phyloP scores from a whole-genome alignment of 1,139 yeast species.

The Meyerozyma elateridarum region DNA sequence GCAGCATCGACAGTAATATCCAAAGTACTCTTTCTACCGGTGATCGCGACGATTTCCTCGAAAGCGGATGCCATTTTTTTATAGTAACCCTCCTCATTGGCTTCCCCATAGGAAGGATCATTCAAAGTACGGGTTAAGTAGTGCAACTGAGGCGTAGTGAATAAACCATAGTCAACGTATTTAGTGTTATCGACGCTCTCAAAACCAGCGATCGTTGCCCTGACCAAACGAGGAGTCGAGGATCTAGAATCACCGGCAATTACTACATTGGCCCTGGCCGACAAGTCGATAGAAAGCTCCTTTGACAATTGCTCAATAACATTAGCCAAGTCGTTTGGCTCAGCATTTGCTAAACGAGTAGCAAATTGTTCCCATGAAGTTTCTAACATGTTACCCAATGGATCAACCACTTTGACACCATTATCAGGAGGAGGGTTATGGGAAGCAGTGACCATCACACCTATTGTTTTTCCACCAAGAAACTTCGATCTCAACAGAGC shows the following conservation, averaged over 20 bases:
- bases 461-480: constrained; percentile 65
- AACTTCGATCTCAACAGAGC: constrained; percentile 78
- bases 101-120: constrained; percentile 56
- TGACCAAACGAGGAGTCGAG: constrained; percentile 65
- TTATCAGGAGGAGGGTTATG: constrained; percentile 95
- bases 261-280: constrained; percentile 35
- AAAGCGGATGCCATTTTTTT: constrained; percentile 48
- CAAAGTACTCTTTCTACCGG: constrained; percentile 19
- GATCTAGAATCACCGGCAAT: constrained; percentile 74
- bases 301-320: constrained; percentile 24
- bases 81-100: constrained; percentile 70
- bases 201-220: constrained; percentile 67
- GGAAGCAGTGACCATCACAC: constrained; percentile 95
- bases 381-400: constrained; percentile 88
- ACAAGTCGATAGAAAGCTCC: constrained; percentile 37
- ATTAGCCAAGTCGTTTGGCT: constrained; percentile 31
- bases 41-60: constrained; percentile 24
- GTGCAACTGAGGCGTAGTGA: constrained; percentile 95
- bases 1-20: constrained; percentile 78
- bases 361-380: constrained; percentile 82
- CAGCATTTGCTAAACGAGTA: constrained; percentile 72
- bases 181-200: constrained; percentile 41
- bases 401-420: constrained; percentile 95
- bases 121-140: constrained; percentile 74
- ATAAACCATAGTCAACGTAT: constrained; percentile 56